These are phyloP conservation scores for Entomortierella lignicola DNA, from an alignment of 192 early-diverging fungal species.

Conservation along the genomic window DNA sequence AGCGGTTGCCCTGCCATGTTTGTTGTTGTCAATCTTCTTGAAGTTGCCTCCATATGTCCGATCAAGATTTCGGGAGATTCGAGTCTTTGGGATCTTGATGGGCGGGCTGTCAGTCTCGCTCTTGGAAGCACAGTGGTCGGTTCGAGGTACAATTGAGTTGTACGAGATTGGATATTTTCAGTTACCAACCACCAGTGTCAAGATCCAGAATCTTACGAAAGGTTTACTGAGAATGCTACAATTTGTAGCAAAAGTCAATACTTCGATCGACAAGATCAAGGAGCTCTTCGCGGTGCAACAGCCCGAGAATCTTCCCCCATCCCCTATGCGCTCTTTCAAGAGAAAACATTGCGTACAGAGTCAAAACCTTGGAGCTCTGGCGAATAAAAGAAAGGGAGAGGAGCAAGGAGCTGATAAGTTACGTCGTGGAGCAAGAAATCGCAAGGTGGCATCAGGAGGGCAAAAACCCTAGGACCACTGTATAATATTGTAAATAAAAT, in stretches of 20 bases:
- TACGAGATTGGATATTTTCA: neutral
- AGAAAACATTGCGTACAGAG: neutral
- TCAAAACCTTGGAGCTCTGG: neutral
- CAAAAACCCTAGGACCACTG: too few species aligned
- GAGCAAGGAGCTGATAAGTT: neutral
- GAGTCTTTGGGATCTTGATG: neutral
- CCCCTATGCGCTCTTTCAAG: neutral
- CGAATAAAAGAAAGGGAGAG: neutral
- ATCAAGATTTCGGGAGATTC: neutral
- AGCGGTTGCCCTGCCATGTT: neutral
- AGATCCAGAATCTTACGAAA: constrained; percentile 1
- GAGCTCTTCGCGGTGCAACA: neutral
- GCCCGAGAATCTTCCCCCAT: neutral
- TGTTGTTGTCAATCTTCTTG: neutral
- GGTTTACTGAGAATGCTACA: neutral
- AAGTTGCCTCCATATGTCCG: neutral
- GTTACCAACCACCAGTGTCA: neutral
- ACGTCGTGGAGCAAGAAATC: neutral
- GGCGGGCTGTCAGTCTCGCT: neutral
- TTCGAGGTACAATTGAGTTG: neutral
- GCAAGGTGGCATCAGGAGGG: neutral
- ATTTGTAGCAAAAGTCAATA: neutral
- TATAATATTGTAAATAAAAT: too few species aligned
- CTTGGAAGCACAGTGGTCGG: neutral
- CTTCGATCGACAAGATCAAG: constrained; percentile 4